Evolutionary conservation across 305 asterid genomes (phyloP), one percentile per base, ranked within the genome.

Genomic region (Ilex paraguariensis): DNA sequence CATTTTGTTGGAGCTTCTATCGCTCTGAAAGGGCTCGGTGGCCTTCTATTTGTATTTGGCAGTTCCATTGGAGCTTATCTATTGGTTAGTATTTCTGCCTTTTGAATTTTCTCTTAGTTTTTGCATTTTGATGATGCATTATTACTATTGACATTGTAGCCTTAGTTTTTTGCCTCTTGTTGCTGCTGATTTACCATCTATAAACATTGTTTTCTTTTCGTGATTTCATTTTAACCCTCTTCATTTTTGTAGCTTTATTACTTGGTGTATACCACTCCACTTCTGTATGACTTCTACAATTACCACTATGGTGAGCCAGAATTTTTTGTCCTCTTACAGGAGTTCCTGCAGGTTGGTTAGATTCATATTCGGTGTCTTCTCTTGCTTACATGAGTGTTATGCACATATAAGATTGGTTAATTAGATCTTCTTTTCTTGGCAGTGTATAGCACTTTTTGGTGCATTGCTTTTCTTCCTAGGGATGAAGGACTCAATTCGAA

Each of bases 21-120:
- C 48, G 73, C 73, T 53, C 66, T 90, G 68, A 87, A 92, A 78
- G 97, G 95, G 61, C 57, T 90, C 64, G 98, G 98, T 42, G 97
- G 97, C 39, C 78, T 92, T 58, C 72, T 92, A 50, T 92, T 92
- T 59, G 90, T 90, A 56, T 74, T 92, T 54, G 97, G 98, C 62
- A 84, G 90, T 86, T 57, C 75, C 56, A 54, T 81, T 57, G 97
- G 97, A 7, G 97, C 98, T 62, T 66, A 60, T 73, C 74, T 92
- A 64, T 81, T 92, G 94, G 98, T 92, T 51, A 73, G 80, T 56
- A 62, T 62, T 68, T 57, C 44, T 60, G 13, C 31, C 44, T 63
- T 46, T 10, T 50, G 39, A 31, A 13, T 31, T 50, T 16, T 13
- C n/a, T 17, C 2, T 15, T 33, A 50, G 51, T 59, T 53, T 9